Base-by-base conservation (phyloP, 2,329 filamentous ascomycete genomes). In the Fusarium chuoi region DNA sequence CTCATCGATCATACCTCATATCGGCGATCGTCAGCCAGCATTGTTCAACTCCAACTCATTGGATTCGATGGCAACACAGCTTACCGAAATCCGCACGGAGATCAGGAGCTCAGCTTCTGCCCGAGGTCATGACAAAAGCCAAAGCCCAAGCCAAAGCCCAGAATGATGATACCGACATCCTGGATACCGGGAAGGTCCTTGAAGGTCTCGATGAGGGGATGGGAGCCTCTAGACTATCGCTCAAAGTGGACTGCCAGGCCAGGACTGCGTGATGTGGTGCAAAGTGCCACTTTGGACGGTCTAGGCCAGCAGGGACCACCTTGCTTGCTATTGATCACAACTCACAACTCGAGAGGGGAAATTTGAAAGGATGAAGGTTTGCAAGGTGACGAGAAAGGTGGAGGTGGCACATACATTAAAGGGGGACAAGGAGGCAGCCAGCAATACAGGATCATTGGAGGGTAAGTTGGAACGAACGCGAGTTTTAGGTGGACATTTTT, bases 1-100 rank as follows among this genome's bases (percentile, higher is more conserved):
- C 28, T 24, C 52, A 71, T 70, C 55, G 41, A 54, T 62, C 70
- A 62, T 55, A 49, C 64, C 70, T 68, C 51, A 66, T 66, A 45
- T 69, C 44, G 36, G 39, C 24, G 66, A 74, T 74, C 62, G 48
- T 62, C 48, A 49, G 49, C 71, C 46, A 68, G 70, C 71, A 71
- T 73, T 59, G 48, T 63, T 39, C 42, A 51, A 58, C 33, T 63
- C 12, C 45, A 55, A 55, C 33, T 26, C 39, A 35, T 22, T 54
- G 20, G 18, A 35, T 22, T 38, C 30, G n/a, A 46, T 62, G 51
- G 56, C 45, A 52, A 35, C 60, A 24, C 33, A 26, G 48, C 38
- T 36, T 33, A 45, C 48, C 41, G 33, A 38, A 74, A 58, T 46
- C 38, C 46, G 46, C 51, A 49, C 59, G 30, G 62, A 51, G 58